Base-by-base conservation (phyloP, 495 filamentous ascomycete species). In the Penicillium flavigenum region DNA sequence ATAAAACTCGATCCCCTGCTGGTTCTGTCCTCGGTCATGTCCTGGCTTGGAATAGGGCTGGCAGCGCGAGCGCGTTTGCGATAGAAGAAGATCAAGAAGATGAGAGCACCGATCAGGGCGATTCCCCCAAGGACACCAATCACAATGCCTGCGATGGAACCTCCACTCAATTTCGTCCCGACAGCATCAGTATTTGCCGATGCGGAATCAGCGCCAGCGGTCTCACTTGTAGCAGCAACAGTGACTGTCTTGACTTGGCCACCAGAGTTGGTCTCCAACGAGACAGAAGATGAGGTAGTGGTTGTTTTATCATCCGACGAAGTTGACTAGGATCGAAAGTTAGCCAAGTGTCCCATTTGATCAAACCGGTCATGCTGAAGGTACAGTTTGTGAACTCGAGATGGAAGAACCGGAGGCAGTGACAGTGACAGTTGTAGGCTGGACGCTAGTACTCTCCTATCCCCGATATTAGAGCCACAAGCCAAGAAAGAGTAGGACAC, bases 221-320 rank as follows among this genome's bases (percentile, higher is more conserved):
- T 76, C 6, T 77, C 52, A 19, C 57, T 54, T 0, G 81, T 70
- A 4, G 72, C 78, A 22, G 72, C 72, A 50, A 81, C 63, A 1
- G 81, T 85, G 34, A 85, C 67, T 2, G 83, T 86, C 59, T 75
- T 74, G 4, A 81, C 67, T 51, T 76, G 24, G 26, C 66, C 67
- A 3, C 78, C 77, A 8, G 76, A 75, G 22, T 79, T 68, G 17
- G 82, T 84, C 48, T 77, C 64, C 26, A 80, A 63, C 12, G 76
- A 78, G 19, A 73, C 47, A 2, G 50, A 64, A 7, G 52, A 60
- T 1, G 63, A 64, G 2, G 77, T 66, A 5, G 81, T 81, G 3
- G 78, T 72, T 4, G 71, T 57, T 45, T 56, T 47, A 5, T 44
- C 44, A 29, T 39, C 45, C 20, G 76, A 71, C 62, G 73, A 66